Base-by-base conservation (phyloP, 2,329 filamentous ascomycete genomes). In the Ophiostoma montium region DNA sequence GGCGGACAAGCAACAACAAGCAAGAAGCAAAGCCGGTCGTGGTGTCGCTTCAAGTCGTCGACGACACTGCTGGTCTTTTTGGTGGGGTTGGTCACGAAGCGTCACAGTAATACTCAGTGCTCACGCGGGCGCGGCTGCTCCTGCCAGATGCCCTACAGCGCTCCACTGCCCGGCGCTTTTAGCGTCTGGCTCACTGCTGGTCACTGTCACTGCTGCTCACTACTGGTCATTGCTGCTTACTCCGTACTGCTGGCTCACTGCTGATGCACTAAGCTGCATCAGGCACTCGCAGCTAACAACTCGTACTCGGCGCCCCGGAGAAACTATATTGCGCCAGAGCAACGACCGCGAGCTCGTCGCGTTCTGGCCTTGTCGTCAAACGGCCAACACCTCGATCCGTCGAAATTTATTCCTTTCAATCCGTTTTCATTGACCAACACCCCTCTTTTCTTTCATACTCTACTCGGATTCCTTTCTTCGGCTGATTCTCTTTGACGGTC, bases 391-490 rank as follows among this genome's bases (percentile, higher is more conserved):
- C 39, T 42, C 39, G 39, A 42, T 42, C 39, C 39, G 39, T 42
- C 39, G 13, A 41, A 42, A 42, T 42, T 42, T 42, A 21, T 16
- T 23, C 39, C 39, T 42, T 42, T 31, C 16, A 30, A 42, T 42
- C 44, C 44, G 43, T 44, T 44, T 50, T 48, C 39, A 48, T 50
- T 45, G 43, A 23, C 21, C 32, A n/a, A 32, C 45, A n/a, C 46
- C 30, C 39, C 16, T 32, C 11, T 16, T 44, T 38, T 43, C 32
- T 46, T 52, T 49, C 30, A 35, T 39, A 2, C 15, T 43, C 23
- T 23, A 30, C 31, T 35, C 12, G 5, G 11, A 42, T 13, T 9
- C 12, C 5, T 42, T 13, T 31, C 15, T 42, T 9, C 12, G 30
- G n/a, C 30, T 15, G 23, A 31, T 23, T 32, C 6, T 23, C 9